Evolutionary conservation across 805 yeast species (phyloP), one percentile per base, ranked within the genome.

Genomic region (Candida germanica): DNA sequence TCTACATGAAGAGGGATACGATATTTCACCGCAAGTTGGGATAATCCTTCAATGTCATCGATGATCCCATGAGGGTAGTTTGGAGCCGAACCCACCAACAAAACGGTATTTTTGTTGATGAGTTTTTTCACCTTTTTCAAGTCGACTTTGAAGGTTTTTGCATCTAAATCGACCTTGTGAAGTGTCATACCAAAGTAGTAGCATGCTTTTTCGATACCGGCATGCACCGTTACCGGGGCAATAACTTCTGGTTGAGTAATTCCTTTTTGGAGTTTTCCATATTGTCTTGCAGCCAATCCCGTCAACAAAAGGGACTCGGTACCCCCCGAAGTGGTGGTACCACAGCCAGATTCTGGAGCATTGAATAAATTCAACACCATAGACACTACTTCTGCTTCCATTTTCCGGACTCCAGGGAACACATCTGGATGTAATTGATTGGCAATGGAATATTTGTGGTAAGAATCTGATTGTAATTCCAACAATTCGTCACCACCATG

Each of bases 401-500:
- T 89, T 58, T 91, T 88, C 28, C 98, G 77, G 6, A 91, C 85
- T 5, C 94, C 98, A 0, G 98, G 98, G 54, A 91, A 91, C 3
- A 88, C 93, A 60, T 91, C 98, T 0, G 98, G 98, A 57, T 91
- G 98, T 34, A 91, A 68, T 61, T 93, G 98, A 61, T 93, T 91
- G 2, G 97, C 87, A 16, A 89, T 88, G 5, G 93, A 77, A 58
- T 77, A 89, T 51, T 74, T 73, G 35, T 78, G 74, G 57, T 78
- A 89, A 0, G 96, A 93, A 37, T 73, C 60, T 6, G 93, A 64
- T 60, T 93, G 98, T 24, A 93, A 65, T 25, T 72, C 64, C 25
- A 84, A 69, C 36, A 91, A 61, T 21, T 84, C 86, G n/a, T 71
- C 66, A 10, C 97, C 97, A 20, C 98, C 97, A 51, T 93, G 98